Evolutionary conservation across 1,284 basidiomycete species (phyloP).

Genomic region (Anthracocystis setariae): DNA sequence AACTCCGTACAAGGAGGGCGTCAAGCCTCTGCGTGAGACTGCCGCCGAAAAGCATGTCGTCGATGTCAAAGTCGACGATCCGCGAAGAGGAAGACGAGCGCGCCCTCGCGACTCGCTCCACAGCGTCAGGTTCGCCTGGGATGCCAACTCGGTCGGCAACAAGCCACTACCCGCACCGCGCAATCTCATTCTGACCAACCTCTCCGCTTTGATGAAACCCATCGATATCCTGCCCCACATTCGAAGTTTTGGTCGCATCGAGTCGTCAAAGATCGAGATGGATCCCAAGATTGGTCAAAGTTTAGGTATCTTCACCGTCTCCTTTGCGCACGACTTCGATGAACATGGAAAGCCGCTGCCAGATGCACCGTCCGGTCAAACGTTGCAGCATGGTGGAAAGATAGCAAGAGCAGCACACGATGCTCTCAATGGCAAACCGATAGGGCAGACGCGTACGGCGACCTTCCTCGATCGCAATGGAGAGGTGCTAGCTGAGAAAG

Average conservation of each 20-base stretch:
- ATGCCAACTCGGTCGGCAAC: constrained; percentile 78
- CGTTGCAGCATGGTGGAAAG: constrained; percentile 45
- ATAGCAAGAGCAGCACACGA: constrained; percentile 36
- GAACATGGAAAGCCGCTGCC: constrained; percentile 31
- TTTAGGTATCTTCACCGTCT: constrained; percentile 83
- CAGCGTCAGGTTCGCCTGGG: constrained; percentile 73
- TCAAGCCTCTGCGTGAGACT: constrained; percentile 4
- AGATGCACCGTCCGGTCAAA: constrained; percentile 3
- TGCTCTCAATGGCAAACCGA: constrained; percentile 25
- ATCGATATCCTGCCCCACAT: constrained; percentile 78
- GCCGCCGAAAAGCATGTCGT: constrained; percentile 22
- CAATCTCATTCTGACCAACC: constrained; percentile 78
- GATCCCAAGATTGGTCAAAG: constrained; percentile 82
- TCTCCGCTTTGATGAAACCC: constrained; percentile 79
- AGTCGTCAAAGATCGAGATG: constrained; percentile 80
- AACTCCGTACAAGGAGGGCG: constrained; percentile 12
- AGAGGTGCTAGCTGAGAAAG: constrained; percentile 25
- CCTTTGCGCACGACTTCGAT: constrained; percentile 71
- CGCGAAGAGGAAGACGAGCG: constrained; percentile 4
- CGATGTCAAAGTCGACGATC: constrained; percentile 16
- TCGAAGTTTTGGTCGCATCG: constrained; percentile 75
- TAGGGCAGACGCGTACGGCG: constrained; percentile 21
- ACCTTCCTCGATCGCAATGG: constrained; percentile 37
- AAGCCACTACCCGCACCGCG: constrained; percentile 76
- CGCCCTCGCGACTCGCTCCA: constrained; percentile 19